A percentile compares a stretch with the other conserved stretches of the same genome.
phyloP scores from a whole-genome alignment of 2,329 filamentous ascomycete species.

The Paecilomyces sp. region DNA sequence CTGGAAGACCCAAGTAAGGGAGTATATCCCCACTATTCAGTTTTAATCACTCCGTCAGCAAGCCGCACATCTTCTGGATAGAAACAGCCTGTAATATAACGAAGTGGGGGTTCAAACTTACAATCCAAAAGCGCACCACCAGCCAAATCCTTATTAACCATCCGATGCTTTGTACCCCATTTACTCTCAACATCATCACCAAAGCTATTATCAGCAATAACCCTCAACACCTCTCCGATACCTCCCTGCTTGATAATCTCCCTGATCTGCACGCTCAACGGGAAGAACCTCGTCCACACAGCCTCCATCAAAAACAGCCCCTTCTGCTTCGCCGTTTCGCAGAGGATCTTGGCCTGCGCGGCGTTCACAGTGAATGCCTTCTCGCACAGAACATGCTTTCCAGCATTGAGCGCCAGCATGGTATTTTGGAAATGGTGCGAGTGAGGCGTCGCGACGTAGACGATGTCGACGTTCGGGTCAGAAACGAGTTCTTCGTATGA shows the following conservation, averaged over 20 bases:
- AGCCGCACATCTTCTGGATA: not conserved
- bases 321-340: constrained; percentile 65
- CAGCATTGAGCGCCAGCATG: constrained; percentile 73
- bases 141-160: constrained; percentile 76
- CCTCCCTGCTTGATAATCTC: constrained; percentile 50
- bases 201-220: constrained; percentile 56
- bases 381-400: constrained; percentile 85
- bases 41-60: not conserved
- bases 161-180: constrained; percentile 59
- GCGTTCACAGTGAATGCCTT: constrained; percentile 85
- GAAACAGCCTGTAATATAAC: not conserved
- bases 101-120: constrained; percentile 17
- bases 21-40: constrained; percentile 66
- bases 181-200: constrained; percentile 54
- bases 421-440: constrained; percentile 90
- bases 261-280: constrained; percentile 64
- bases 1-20: constrained; percentile 86
- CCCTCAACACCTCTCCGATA: constrained; percentile 53
- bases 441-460: constrained; percentile 87
- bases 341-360: constrained; percentile 64
- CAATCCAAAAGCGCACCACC: constrained; percentile 74
- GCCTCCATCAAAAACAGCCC: constrained; percentile 75
- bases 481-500: constrained; percentile 75
- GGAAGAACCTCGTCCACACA: constrained; percentile 86
- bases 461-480: constrained; percentile 71